Base-by-base conservation (phyloP, 2,329 filamentous ascomycete species). In the Arthroderma sp. region DNA sequence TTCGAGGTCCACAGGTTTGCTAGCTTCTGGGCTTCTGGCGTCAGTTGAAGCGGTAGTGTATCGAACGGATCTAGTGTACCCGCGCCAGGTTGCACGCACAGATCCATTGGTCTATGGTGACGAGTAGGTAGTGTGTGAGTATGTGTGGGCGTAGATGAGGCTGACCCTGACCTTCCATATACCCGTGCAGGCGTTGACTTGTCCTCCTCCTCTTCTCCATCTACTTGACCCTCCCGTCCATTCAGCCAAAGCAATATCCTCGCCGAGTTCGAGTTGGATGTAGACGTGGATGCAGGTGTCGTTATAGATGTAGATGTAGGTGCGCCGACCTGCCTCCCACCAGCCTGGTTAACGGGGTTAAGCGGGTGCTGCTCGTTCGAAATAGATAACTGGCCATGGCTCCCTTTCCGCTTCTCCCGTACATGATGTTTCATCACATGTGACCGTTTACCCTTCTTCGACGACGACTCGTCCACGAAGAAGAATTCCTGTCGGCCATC, bases 341-440 rank as follows among this genome's bases (percentile, higher is more conserved):
- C 17, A 6, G 39, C n/a, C 39, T 43, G 39, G 39, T 19, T 43
- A 1, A 7, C 4, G 15, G 39, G n/a, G n/a, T 19, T 43, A 21
- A 17, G 39, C 4, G 39, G 4, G 19, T 43, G 39, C 39, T 43
- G 39, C 39, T 43, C 39, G 39, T 21, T 7, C 4, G 39, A 43
- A n/a, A 43, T 43, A 9, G 39, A 43, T 17, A 43, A n/a, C 17
- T 43, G 39, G n/a, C 39, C 51, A 17, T 23, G 23, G 51, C 69
- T 68, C 58, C 64, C 69, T 41, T 65, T 64, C 61, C 72, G 73
- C 60, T 73, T 74, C 59, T 73, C 66, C 54, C 73, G 69, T n/a
- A 74, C 71, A 64, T 74, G 72, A 56, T 74, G 70, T 37, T 70
- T 70, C 72, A 74, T 74, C 19, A 74, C 72, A 67, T 74, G 71